Conservation (phyloP, 225 moss, liverwort and hornwort genomes). For the Rhytidiadelphus loreus region DNA sequence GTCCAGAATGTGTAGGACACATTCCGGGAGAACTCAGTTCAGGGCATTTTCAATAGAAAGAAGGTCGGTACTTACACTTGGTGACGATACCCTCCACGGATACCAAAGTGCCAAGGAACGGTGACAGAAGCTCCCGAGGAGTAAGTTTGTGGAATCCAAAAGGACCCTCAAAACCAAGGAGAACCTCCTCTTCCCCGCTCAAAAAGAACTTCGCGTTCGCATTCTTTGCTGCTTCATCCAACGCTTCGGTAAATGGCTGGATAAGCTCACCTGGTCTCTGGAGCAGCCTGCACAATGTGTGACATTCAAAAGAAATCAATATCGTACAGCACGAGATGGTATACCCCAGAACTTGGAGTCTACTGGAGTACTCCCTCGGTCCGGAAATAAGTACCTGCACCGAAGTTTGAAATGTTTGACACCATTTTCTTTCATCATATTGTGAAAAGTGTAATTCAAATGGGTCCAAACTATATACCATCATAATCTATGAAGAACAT, state of each 20-base stretch:
- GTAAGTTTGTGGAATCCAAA: conserved; percentile 76
- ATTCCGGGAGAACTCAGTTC: background rate
- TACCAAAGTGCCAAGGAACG: conserved; percentile 69
- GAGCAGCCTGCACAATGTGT: conserved; percentile 26
- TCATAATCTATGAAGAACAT: background rate
- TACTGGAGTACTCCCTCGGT: background rate
- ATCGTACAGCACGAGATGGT: background rate
- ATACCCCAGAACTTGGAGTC: background rate
- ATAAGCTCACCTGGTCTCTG: conserved; percentile 63
- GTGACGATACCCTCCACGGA: conserved; percentile 80
- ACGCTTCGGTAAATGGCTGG: conserved; percentile 51
- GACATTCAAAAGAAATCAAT: background rate
- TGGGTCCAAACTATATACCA: background rate
- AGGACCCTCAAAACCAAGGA: conserved; percentile 67
- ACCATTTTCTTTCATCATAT: background rate
- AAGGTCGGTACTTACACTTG: conserved; percentile 34
- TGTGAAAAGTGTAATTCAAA: background rate
- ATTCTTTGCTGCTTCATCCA: conserved; percentile 53
- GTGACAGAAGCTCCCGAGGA: conserved; percentile 67
- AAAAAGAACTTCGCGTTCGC: conserved; percentile 47
- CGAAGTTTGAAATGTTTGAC: background rate
- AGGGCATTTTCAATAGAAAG: background rate
- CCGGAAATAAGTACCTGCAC: background rate
- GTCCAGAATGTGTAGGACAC: background rate
- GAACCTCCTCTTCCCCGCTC: conserved; percentile 56